Base-by-base conservation (phyloP, 306 rosid genomes). In the Lathyrus tuberosus region DNA sequence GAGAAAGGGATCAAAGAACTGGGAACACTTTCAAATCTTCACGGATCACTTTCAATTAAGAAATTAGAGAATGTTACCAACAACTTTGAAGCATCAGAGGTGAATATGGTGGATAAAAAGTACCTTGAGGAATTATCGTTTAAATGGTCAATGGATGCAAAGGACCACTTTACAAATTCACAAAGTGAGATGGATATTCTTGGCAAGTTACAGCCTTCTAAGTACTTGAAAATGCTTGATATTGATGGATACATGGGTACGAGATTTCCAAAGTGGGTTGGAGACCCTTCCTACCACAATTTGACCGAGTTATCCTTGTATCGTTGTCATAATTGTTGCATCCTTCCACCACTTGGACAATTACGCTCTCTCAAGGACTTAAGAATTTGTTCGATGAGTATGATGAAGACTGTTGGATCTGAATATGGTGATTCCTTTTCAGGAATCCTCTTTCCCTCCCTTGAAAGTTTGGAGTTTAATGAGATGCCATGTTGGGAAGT, bases 21-120 rank as follows among this genome's bases (percentile, higher is more conserved):
- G 30, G 60, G 60, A 16, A 11, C 26, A 31, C 59, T 67, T 10
- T 48, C 60, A 31, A 48, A 48, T 16, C 71, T 67, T 67, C 71
- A 67, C 0, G 33, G 71, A 16, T 48, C 46, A 48, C 31, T 67
- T 67, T 2, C 7, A 2, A 67, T 48, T 10, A 31, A 0, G 1
- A 48, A 67, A 1, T 67, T 67, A 24, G 71, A 67, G 44, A 67
- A 67, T 11, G 59, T 67, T 6, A 67, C 5, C 17, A 10, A 1
- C 11, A 10, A 1, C 20, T 10, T 3, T 10, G 71, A 67, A 48
- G 58, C 12, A 13, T 67, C 1, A 0, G 8, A 67, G 44, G 46
- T 60, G 0, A 47, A 8, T 3, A 6, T 67, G 3, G 16, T 31
- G 12, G 46, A 65, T 43, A 65, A 65, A 22, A 43, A 24, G 17